Evolutionary conservation across 208 protist species (phyloP).

Genomic region (Polymyxa betae): DNA sequence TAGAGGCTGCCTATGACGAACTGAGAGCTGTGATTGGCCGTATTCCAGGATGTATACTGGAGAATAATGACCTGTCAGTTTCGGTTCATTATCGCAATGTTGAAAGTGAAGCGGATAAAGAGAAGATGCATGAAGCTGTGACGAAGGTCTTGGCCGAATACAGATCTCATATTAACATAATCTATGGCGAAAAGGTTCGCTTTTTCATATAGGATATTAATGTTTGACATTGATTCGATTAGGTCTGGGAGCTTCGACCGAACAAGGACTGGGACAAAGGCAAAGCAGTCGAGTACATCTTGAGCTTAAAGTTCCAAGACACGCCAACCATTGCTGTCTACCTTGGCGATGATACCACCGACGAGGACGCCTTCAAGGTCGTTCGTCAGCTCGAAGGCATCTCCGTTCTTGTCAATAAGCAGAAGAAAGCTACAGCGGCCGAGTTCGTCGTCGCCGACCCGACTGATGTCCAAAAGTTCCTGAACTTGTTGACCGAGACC

Average conservation of each 20-base stretch:
- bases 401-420: slow-evolving; percentile 32
- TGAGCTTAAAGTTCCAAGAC: slow-evolving; percentile 11
- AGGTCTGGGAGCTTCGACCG: slow-evolving; percentile 53
- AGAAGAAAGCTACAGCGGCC: neutral
- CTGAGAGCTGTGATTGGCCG: neutral
- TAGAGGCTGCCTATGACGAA: slow-evolving; percentile 39
- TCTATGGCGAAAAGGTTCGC: slow-evolving; percentile 42
- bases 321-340: slow-evolving; percentile 38
- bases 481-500: neutral
- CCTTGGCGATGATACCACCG: slow-evolving; percentile 64
- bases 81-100: slow-evolving; percentile 61
- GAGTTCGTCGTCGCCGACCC: neutral
- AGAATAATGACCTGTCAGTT: slow-evolving; percentile 62
- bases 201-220: too few species aligned
- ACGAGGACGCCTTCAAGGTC: slow-evolving; percentile 63
- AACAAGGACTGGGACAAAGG: slow-evolving; percentile 61
- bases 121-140: neutral
- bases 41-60: slow-evolving; percentile 53
- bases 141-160: neutral
- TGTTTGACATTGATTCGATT: neutral
- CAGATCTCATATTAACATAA: slow-evolving; percentile 28
- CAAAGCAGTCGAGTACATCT: slow-evolving; percentile 55
- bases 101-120: neutral
- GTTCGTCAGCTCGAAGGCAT: slow-evolving; percentile 30
- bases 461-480: neutral